A percentile compares a stretch with the other conserved stretches of the same genome.
Conservation (phyloP, 192 early-diverging fungal species). For the Cetraspora pellucida region DNA sequence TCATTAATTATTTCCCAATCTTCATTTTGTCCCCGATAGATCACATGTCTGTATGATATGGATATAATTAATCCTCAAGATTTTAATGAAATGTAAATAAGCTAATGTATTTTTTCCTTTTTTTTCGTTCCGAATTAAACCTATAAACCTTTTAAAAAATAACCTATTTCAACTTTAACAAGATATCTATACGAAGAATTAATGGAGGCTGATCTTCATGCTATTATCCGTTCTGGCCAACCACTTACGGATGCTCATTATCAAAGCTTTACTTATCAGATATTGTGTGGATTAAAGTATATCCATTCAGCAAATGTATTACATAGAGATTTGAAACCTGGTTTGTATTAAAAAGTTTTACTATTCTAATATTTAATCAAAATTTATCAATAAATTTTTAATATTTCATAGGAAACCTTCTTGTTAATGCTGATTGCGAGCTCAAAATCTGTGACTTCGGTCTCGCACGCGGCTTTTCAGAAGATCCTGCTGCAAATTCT, state of each 20-base stretch:
- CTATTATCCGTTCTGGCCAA: conserved; percentile 82
- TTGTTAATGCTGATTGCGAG: conserved; percentile 90
- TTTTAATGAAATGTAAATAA: conserved; percentile 73
- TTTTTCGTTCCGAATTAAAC: not conserved
- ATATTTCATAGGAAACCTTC: conserved; percentile 62
- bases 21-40: conserved; percentile 48
- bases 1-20: too few relatives aligned
- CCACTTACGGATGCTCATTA: conserved; percentile 83
- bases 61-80: conserved; percentile 69
- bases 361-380: too few relatives aligned
- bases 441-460: conserved; percentile 97
- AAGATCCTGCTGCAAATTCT: conserved; percentile 62
- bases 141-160: too few relatives aligned
- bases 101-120: not conserved
- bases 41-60: conserved; percentile 77
- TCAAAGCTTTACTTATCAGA: conserved; percentile 92
- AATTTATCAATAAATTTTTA: conserved; percentile 4
- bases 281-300: conserved; percentile 87
- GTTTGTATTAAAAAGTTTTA: conserved; percentile 31
- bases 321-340: conserved; percentile 91
- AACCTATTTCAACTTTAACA: too few relatives aligned
- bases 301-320: conserved; percentile 92
- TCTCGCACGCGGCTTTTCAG: conserved; percentile 80
- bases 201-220: conserved; percentile 90
- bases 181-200: conserved; percentile 70